Evolutionary conservation across 75 land plant genomes (phyloP), one percentile per base, ranked within the genome.

Genomic region (Cupressus sempervirens): DNA sequence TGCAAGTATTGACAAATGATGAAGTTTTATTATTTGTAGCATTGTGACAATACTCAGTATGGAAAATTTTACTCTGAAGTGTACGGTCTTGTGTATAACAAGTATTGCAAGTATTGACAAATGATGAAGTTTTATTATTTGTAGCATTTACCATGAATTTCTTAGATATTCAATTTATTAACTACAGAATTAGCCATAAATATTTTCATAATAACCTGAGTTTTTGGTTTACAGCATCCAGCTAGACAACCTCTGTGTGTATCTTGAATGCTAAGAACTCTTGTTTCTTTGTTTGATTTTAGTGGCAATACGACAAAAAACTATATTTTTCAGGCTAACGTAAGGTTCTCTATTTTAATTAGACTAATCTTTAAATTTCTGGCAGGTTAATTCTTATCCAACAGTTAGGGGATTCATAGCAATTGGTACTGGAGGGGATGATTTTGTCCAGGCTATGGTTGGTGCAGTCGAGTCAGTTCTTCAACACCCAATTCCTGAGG

Each of bases 361-460:
- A 11, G 29, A n/a, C 11, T n/a, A n/a, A 79, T 79, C 4, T 79
- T 45, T 8, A 9, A 79, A 45, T 9, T 79, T 40, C 46, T 83
- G 41, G 53, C 88, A 96, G 98, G 99, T 97, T 68, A 96, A 97
- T 84, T 88, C 93, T 54, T 97, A 97, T 88, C 99, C 99, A 26
- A 96, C 91, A 68, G 96, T 88, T 72, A 86, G 96, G 85, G 93
- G 91, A 11, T 97, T 97, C 90, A 97, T 98, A 30, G 99, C 99
- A 34, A 97, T 97, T 85, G 99, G 99, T 54, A 94, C 88, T 46
- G 99, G 99, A 58, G 99, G 99, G 54, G 99, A 97, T 87, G 99
- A 97, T 88, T 97, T 97, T 88, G 99, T 95, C 53, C 95, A 96
- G 83, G 92, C 99, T 12, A 97, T 97, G 99, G 93, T 97, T 81